phyloP scores from a whole-genome alignment of 805 yeast species.

The Maudiozyma turicensis region DNA sequence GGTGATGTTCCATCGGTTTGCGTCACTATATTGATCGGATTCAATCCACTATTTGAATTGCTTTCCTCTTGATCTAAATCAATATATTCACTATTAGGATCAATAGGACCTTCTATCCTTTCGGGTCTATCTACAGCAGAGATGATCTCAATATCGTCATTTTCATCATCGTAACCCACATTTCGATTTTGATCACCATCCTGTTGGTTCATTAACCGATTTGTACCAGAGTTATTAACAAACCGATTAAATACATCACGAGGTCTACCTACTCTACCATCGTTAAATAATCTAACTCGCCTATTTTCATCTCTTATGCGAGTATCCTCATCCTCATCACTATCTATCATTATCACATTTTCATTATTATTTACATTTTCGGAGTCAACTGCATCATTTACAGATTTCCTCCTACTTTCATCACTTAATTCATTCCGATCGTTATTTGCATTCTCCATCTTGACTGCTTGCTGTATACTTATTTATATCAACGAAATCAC shows the following conservation, averaged over 20 bases:
- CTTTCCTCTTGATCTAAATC: slow-evolving; percentile 19
- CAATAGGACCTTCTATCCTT: slow-evolving; percentile 11
- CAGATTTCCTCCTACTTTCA: too few species aligned
- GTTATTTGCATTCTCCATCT: too few species aligned
- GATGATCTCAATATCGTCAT: slow-evolving; percentile 17
- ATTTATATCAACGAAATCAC: too few species aligned
- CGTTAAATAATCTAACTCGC: slow-evolving; percentile 9
- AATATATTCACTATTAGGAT: slow-evolving; percentile 22
- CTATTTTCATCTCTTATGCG: slow-evolving; percentile 9
- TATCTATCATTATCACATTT: slow-evolving; percentile 18
- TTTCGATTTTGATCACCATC: neutral
- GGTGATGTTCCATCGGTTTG: too few species aligned
- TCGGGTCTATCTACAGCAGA: slow-evolving; percentile 9
- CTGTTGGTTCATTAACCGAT: neutral
- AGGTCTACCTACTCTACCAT: slow-evolving; percentile 10
- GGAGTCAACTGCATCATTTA: too few species aligned
- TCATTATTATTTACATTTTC: neutral
- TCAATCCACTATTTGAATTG: neutral
- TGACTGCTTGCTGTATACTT: too few species aligned
- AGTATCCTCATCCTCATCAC: slow-evolving; percentile 23
- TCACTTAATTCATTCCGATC: too few species aligned
- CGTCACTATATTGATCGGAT: neutral
- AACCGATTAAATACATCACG: slow-evolving; percentile 13
- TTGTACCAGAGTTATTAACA: slow-evolving; percentile 4
- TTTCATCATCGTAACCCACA: slow-evolving; percentile 3